Conservation (phyloP, 805 yeast species). For the Candida ponderosae region DNA sequence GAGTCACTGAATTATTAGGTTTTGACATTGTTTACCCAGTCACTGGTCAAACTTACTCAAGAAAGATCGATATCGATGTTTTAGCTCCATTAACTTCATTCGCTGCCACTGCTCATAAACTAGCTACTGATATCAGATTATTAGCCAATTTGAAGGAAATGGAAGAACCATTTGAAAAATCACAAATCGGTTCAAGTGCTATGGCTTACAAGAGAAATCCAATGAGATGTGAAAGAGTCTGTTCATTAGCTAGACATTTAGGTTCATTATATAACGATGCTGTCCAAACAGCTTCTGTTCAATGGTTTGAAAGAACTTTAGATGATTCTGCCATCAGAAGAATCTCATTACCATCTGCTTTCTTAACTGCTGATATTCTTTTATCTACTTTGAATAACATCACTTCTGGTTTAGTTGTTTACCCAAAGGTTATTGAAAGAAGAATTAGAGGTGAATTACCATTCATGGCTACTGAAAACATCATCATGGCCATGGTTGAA, state of each 20-base stretch:
- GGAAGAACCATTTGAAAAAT: conserved; percentile 97
- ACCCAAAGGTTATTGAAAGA: conserved; percentile 97
- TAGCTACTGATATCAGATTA: conserved; percentile 94
- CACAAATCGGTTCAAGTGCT: conserved; percentile 97
- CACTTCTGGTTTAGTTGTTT: conserved; percentile 91
- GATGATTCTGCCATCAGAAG: conserved; percentile 98
- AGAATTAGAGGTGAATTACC: conserved; percentile 93
- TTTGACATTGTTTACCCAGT: conserved; percentile 94
- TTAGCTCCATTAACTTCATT: conserved; percentile 88
- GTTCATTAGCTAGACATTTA: conserved; percentile 95
- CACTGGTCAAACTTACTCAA: conserved; percentile 98
- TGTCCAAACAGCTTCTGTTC: conserved; percentile 94
- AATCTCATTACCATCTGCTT: conserved; percentile 93
- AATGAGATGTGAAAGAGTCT: conserved; percentile 98
- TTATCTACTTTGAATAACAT: conserved; percentile 85
- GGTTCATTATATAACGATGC: conserved; percentile 90
- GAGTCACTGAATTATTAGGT: conserved; percentile 88
- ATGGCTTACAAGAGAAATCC: conserved; percentile 99
- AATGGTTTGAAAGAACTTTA: conserved; percentile 98
- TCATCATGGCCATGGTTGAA: conserved; percentile 99
- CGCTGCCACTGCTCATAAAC: conserved; percentile 94
- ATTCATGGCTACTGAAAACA: conserved; percentile 98
- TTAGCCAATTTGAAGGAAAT: conserved; percentile 95
- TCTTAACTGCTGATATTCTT: conserved; percentile 90
- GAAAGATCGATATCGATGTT: conserved; percentile 95